Evolutionary conservation across 805 yeast genomes (phyloP), one percentile per base, ranked within the genome.

Genomic region (Saccharomycopsis vini): DNA sequence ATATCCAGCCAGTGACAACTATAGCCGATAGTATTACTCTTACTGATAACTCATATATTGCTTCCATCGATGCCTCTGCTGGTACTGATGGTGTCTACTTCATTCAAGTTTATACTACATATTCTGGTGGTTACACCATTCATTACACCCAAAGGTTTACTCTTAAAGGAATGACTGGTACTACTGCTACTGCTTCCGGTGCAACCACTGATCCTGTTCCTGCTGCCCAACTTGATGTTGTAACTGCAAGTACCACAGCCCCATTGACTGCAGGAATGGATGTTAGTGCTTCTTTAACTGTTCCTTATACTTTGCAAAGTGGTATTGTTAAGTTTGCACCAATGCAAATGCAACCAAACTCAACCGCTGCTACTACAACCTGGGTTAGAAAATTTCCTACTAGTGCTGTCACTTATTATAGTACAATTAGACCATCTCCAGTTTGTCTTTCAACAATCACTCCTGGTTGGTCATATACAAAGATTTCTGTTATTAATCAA

Each of bases 341-440:
- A 42, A 86, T 88, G 95, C 97, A 89, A 64, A 60, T 69, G 46
- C 95, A 87, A 62, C 97, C 97, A 4, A 83, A 81, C 3, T 56
- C 82, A 1, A 64, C 62, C 6, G 73, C 86, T 26, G 82, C 95
- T 1, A 74, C 68, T 28, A 69, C 81, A 7, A 62, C 79, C 2
- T 81, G 89, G 79, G 59, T 80, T 9, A 72, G 79, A 52, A 67
- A 76, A 51, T 79, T 62, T 59, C 77, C 92, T 12, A 75, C 94
- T 0, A 75, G 87, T 42, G 67, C 83, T 0, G 83, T 73, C 44
- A 72, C 84, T 0, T 74, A 73, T 54, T 87, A 69, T 62, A 52
- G 74, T 7, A 33, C 43, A 4, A 9, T 19, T 13, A 22, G 33
- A 10, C 18, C 36, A n/a, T n/a, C 43, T n/a, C 21, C 37, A 19